phyloP scores from a whole-genome alignment of 805 yeast genomes.

The Metschnikowia peoriensis region DNA sequence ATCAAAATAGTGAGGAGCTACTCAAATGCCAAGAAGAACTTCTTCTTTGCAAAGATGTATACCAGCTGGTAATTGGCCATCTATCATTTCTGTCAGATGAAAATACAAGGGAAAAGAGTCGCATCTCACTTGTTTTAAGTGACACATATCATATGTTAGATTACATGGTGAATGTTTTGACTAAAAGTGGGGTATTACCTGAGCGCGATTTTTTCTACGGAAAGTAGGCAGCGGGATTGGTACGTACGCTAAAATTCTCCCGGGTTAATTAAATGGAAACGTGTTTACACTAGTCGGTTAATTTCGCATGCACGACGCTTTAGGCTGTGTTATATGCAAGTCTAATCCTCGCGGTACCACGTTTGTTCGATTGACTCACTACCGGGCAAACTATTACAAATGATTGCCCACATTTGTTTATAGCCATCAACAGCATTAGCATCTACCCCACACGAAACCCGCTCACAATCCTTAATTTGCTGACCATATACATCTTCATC shows the following conservation, averaged over 20 bases:
- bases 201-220: slow-evolving; percentile 26
- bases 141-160: slow-evolving; percentile 25
- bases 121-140: slow-evolving; percentile 22
- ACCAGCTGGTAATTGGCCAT: slow-evolving; percentile 22
- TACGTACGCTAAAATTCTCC: too few species aligned
- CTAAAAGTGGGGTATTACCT: slow-evolving; percentile 21
- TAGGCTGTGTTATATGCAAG: background rate
- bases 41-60: slow-evolving; percentile 16
- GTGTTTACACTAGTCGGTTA: background rate
- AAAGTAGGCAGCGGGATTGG: background rate
- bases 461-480: background rate
- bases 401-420: background rate
- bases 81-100: slow-evolving; percentile 13
- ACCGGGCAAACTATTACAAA: background rate
- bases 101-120: slow-evolving; percentile 18
- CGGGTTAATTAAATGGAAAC: background rate
- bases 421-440: background rate
- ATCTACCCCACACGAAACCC: background rate
- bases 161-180: slow-evolving; percentile 21
- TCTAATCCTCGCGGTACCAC: background rate
- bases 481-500: background rate
- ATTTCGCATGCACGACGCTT: background rate
- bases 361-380: background rate
- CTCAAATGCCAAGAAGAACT: slow-evolving; percentile 10
- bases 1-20: slow-evolving; percentile 5